Evolutionary conservation across 208 protist species (phyloP).

Genomic region (Naegleria lovaniensis): DNA sequence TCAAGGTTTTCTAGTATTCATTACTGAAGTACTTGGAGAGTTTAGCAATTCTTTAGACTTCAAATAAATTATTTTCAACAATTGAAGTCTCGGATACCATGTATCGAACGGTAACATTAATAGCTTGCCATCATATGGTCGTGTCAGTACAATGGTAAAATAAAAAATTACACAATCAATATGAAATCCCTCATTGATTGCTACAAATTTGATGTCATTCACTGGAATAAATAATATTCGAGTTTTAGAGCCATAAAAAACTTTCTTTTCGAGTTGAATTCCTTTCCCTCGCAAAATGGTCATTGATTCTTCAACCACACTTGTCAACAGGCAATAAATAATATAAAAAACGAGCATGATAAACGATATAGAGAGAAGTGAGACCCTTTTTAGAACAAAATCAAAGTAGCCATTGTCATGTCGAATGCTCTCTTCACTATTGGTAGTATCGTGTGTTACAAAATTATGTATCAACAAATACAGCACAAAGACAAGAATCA

Average conservation of each 20-base stretch:
- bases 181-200: not conserved
- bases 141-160: not conserved
- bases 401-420: too few species aligned
- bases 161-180: constrained; percentile 5
- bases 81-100: not conserved
- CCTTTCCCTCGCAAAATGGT: not conserved
- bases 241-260: not conserved
- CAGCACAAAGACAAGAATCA: too few species aligned
- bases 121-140: not conserved
- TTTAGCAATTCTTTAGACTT: not conserved
- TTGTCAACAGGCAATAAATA: not conserved
- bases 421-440: too few species aligned
- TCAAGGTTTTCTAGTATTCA: too few species aligned
- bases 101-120: not conserved
- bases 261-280: not conserved
- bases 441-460: too few species aligned
- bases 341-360: not conserved
- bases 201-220: not conserved
- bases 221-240: not conserved
- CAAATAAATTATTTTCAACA: not conserved
- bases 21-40: too few species aligned
- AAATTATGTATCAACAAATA: too few species aligned
- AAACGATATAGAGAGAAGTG: not conserved
- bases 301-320: not conserved
- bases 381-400: too few species aligned